Evolutionary conservation across 768 basidiomycete genomes (phyloP), one percentile per base, ranked within the genome.

Genomic region (Gautieria morchelliformis): DNA sequence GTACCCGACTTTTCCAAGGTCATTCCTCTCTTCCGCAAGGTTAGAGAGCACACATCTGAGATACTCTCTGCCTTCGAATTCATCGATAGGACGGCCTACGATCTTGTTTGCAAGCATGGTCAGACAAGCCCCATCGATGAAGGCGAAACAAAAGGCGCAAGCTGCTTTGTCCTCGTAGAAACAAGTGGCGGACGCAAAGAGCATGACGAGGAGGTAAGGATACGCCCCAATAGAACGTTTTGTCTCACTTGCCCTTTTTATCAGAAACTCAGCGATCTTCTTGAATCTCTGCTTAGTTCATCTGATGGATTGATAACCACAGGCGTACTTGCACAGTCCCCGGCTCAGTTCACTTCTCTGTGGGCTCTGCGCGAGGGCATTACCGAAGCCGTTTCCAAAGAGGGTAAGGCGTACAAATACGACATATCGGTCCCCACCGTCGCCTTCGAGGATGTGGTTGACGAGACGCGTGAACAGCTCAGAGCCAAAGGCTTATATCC

Each of bases 341-440:
- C 91, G 20, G 80, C 86, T 0, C 95, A 99, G 67, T 91, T 94
- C 65, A 79, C 85, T 0, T 85, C 88, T 0, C 71, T 99, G 1
- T 98, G 96, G 96, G 82, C 84, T 0, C 75, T 97, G 19, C 86
- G 95, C 27, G 96, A 99, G 72, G 85, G 89, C 15, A 78, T 98
- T 24, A 83, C 96, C 1, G 96, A 99, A 69, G 89, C 93, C 5
- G 80, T 89, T 4, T 88, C 89, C 40, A 97, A 97, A 67, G 85
- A 91, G 68, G 96, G 96, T 44, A 93, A 92, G 63, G 84, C 86
- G 6, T 98, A 97, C 76, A 99, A 99, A 73, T 99, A 98, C 67
- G 93, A 96, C 65, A 81, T 99, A 46, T 93, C 90, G 11, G 81
- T 98, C 14, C 94, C 94, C 6, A 75, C 93, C 4, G 78, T 81